Evolutionary conservation across 208 protist genomes (phyloP).

Genomic region (Blechomonas ayalai): DNA sequence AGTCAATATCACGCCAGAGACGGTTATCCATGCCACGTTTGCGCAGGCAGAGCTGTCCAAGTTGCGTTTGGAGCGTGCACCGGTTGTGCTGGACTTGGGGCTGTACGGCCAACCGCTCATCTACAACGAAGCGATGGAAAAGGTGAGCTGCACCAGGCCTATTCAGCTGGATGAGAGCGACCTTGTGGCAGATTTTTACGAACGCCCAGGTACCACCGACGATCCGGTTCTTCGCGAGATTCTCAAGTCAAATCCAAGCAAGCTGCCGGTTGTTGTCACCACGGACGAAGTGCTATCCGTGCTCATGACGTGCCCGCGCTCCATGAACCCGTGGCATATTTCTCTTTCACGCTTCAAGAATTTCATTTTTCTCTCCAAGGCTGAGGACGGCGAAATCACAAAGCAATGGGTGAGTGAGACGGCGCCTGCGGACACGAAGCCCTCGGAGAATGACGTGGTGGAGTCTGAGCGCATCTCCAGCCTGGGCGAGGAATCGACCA

Average conservation of each 20-base stretch:
- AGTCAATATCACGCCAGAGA: conserved; percentile 19
- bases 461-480: conserved; percentile 41
- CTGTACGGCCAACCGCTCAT: conserved; percentile 45
- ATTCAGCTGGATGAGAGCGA: conserved; percentile 34
- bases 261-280: conserved; percentile 53
- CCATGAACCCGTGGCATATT: conserved; percentile 83
- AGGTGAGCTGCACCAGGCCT: conserved; percentile 25
- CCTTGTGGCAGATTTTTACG: conserved; percentile 19
- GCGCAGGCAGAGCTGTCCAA: conserved; percentile 27
- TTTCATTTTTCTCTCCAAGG: conserved; percentile 58
- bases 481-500: conserved; percentile 69
- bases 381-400: conserved; percentile 33
- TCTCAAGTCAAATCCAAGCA: conserved; percentile 20
- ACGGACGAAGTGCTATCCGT: conserved; percentile 77
- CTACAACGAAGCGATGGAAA: conserved; percentile 60
- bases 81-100: conserved; percentile 34
- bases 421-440: conserved; percentile 25
- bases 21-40: conserved; percentile 19
- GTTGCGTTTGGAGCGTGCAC: conserved; percentile 11
- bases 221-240: conserved; percentile 52
- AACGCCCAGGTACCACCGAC: conserved; percentile 28
- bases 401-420: conserved; percentile 87
- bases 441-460: conserved; percentile 50
- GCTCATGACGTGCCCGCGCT: conserved; percentile 71
- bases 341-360: conserved; percentile 32